Conservation (phyloP, 441 rosid genomes). For the Aleurites moluccanus region DNA sequence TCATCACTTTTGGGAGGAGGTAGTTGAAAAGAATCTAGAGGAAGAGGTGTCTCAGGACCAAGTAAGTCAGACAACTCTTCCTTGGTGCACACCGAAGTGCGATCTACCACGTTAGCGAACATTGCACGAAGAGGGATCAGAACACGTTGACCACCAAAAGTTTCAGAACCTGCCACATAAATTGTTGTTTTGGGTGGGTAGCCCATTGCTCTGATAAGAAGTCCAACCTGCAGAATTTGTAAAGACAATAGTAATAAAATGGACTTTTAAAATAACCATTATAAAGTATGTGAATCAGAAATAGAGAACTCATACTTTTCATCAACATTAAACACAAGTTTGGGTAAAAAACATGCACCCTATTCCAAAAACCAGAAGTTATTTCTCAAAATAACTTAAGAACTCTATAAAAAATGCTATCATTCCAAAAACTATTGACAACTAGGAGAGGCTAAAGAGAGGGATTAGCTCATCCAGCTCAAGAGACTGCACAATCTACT, state of each 20-base stretch:
- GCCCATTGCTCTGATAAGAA: constrained; percentile 90
- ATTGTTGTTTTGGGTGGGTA: constrained; percentile 79
- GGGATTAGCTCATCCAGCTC: neutral
- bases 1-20: constrained; percentile 64
- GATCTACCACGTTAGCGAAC: constrained; percentile 80
- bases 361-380: neutral
- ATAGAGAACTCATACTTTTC: neutral
- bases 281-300: neutral
- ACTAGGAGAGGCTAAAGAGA: neutral
- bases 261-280: neutral
- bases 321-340: neutral
- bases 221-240: constrained; percentile 69
- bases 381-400: neutral
- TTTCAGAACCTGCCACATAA: constrained; percentile 93
- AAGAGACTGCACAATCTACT: neutral
- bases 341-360: neutral
- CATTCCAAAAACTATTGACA: neutral
- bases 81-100: constrained; percentile 69
- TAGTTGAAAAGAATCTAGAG: constrained; percentile 43
- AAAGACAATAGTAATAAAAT: neutral
- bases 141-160: constrained; percentile 93
- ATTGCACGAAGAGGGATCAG: constrained; percentile 91
- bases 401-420: neutral
- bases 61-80: constrained; percentile 69
- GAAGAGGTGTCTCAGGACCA: constrained; percentile 84